phyloP scores from a whole-genome alignment of 164 flowering plant genomes.

The Magnolia sinica region DNA sequence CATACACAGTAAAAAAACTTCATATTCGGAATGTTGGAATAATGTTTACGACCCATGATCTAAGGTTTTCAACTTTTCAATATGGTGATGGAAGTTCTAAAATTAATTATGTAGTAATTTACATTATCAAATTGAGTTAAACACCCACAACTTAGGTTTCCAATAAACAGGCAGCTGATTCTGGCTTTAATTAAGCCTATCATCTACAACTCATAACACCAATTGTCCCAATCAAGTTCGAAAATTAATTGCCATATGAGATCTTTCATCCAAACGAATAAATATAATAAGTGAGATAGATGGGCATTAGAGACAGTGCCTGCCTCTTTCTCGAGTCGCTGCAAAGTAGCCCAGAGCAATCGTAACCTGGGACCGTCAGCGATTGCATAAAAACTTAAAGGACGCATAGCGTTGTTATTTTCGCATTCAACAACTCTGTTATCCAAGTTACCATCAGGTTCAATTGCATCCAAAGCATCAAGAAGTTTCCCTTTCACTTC shows the following conservation, averaged over 20 bases:
- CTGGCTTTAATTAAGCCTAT: background rate
- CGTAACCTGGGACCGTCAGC: conserved; percentile 69
- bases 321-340: conserved; percentile 81
- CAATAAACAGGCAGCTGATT: background rate
- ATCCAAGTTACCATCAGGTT: conserved; percentile 32
- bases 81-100: background rate
- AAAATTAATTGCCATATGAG: background rate
- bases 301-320: conserved; percentile 29
- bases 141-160: background rate
- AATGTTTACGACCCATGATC: background rate
- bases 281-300: conserved; percentile 7
- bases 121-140: too few species aligned
- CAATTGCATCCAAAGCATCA: conserved; percentile 52
- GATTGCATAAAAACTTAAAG: conserved; percentile 70
- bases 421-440: conserved; percentile 30
- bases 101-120: too few species aligned
- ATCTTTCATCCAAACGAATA: conserved; percentile 2
- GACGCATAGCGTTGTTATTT: conserved; percentile 30
- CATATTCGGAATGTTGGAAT: background rate
- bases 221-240: background rate
- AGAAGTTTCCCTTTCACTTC: conserved; percentile 62
- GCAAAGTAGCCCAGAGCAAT: conserved; percentile 71
- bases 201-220: background rate
- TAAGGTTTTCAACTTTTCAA: background rate
- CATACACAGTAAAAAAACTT: background rate